Evolutionary conservation across 148 eudicot species (phyloP), one percentile per base, ranked within the genome.

Genomic region (Amaranthus palmeri): DNA sequence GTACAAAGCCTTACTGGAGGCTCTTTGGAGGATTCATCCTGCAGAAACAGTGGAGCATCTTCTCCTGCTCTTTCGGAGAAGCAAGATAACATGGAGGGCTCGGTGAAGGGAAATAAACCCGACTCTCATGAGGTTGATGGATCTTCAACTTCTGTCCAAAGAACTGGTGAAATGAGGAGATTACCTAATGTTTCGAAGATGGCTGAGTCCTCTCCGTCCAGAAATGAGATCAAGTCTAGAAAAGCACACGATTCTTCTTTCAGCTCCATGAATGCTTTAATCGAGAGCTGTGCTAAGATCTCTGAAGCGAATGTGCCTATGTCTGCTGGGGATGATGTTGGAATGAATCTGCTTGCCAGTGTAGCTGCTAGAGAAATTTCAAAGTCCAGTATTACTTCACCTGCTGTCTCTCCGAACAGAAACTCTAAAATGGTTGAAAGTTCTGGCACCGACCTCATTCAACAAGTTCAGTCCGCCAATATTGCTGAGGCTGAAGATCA

Each of bases 341-440:
- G 98, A 49, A 93, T 93, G 90, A 91, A 89, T 77, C 81, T 93
- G 52, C 97, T 93, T 79, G 97, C 98, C 10, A 93, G 91, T 85
- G 98, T 93, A 46, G 98, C 98, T 67, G 85, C 98, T 77, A 88
- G 96, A 52, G 96, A 91, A 82, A 89, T 86, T 40, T 76, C 82
- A 14, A 85, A 80, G 52, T 83, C 89, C 60, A 85, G 72, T 65
- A 56, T 42, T 63, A 81, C 64, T 41, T 84, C 96, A 13, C 89
- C 88, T 42, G 61, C 74, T 3, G 71, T 64, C 69, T 89, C 98
- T 71, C 76, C 91, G 7, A 79, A 72, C 54, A 83, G 81, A 76
- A 82, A 73, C 72, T 10, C 78, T 58, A 43, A 70, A 48, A 61
- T 73, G 71, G 78, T 69, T 45, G 87, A 70, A 45, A 69, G 67